Conservation (phyloP, 2,329 filamentous ascomycete genomes). For the Purpureocillium lavendulum region DNA sequence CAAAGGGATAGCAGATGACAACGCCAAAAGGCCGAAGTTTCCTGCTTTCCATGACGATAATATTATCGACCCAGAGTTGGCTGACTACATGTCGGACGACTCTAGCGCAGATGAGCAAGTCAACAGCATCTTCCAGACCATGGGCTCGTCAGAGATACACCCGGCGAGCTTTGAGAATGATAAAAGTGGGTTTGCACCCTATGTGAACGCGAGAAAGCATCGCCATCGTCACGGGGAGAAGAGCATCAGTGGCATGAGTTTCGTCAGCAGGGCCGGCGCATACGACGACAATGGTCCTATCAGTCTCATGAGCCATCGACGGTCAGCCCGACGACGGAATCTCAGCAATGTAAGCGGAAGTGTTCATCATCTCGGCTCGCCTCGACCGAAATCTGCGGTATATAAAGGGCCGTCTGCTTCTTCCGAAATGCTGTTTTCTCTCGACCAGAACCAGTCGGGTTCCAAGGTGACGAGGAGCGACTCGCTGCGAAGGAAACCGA, state of each 20-base stretch:
- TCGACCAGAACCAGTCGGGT: slow-evolving; percentile 36
- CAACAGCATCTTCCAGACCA: slow-evolving; percentile 72
- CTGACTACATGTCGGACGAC: slow-evolving; percentile 91
- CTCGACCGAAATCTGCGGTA: slow-evolving; percentile 51
- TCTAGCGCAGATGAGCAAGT: slow-evolving; percentile 91
- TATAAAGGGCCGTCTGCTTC: slow-evolving; percentile 48
- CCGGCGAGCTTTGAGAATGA: slow-evolving; percentile 66
- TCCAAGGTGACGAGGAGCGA: slow-evolving; percentile 64
- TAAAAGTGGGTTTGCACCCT: slow-evolving; percentile 61
- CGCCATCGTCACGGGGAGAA: slow-evolving; percentile 68
- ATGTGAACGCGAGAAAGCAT: slow-evolving; percentile 68
- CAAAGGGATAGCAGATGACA: slow-evolving; percentile 58
- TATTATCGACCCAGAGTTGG: slow-evolving; percentile 94
- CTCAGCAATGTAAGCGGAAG: slow-evolving; percentile 73
- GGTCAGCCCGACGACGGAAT: slow-evolving; percentile 66
- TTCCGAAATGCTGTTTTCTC: slow-evolving; percentile 40
- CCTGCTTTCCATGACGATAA: slow-evolving; percentile 98
- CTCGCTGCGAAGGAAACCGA: slow-evolving; percentile 63
- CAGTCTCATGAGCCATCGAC: slow-evolving; percentile 50
- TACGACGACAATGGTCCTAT: slow-evolving; percentile 54
- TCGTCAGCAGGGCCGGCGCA: slow-evolving; percentile 55
- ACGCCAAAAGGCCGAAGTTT: slow-evolving; percentile 56
- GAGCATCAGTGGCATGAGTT: slow-evolving; percentile 62
- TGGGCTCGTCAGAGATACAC: slow-evolving; percentile 57
- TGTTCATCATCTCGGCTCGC: slow-evolving; percentile 61